Evolutionary conservation across 768 basidiomycete species (phyloP).

Genomic region (Lenzites betulinus): DNA sequence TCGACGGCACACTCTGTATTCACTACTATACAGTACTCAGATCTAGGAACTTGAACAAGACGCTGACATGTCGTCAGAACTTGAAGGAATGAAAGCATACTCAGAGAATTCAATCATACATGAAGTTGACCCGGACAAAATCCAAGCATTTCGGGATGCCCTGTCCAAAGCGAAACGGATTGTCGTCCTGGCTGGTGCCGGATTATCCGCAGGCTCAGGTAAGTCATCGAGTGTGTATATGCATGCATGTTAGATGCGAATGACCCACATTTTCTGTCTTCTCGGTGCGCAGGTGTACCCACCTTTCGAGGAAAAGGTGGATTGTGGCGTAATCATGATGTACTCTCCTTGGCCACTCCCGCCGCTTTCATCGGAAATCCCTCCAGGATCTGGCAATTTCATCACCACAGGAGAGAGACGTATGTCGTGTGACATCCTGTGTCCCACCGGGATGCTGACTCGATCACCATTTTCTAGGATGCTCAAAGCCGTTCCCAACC

Average conservation of each 20-base stretch:
- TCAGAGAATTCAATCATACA: too few species aligned
- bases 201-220: conserved; percentile 63
- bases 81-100: too few species aligned
- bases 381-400: conserved; percentile 59
- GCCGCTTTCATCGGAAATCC: conserved; percentile 49
- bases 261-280: too few species aligned
- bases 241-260: too few species aligned
- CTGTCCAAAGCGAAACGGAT: conserved; percentile 32
- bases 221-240: too few species aligned
- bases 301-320: conserved; percentile 54
- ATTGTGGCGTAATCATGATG: conserved; percentile 49
- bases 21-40: too few species aligned
- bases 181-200: conserved; percentile 50
- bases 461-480: not conserved
- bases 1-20: too few species aligned
- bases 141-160: conserved; percentile 19
- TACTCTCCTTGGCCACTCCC: conserved; percentile 51
- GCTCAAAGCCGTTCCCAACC: conserved; percentile 48
- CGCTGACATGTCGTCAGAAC: too few species aligned
- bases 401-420: conserved; percentile 49
- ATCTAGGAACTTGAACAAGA: too few species aligned
- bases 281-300: conserved; percentile 38
- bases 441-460: not conserved
- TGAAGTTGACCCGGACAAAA: not conserved
- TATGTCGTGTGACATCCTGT: not conserved